Evolutionary conservation across 2,329 filamentous ascomycete genomes (phyloP).

Genomic region (Monosporascus sp.): DNA sequence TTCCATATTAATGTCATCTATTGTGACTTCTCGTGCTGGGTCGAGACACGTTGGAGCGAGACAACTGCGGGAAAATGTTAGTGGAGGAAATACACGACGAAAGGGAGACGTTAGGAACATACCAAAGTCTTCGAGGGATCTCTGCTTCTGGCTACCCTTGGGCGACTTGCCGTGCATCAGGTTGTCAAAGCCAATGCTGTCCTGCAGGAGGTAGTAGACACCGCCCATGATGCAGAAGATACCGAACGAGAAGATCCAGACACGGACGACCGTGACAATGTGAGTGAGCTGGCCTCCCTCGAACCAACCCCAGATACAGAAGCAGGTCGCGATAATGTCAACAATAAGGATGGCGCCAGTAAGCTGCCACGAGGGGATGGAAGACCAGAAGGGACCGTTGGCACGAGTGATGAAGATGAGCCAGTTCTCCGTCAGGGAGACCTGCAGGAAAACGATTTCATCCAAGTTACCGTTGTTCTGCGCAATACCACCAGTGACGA

Average conservation of each 20-base stretch:
- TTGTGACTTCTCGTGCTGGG: slow-evolving; percentile 83
- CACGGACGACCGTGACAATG: slow-evolving; percentile 78
- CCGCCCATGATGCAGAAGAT: slow-evolving; percentile 77
- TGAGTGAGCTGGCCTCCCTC: slow-evolving; percentile 58
- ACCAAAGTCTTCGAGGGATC: slow-evolving; percentile 85
- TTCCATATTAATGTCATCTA: slow-evolving; percentile 35
- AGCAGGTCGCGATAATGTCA: slow-evolving; percentile 78
- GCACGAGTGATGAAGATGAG: slow-evolving; percentile 94
- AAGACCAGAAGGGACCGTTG: slow-evolving; percentile 89
- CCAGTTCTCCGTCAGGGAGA: slow-evolving; percentile 91
- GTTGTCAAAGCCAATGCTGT: slow-evolving; percentile 78
- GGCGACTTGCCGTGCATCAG: slow-evolving; percentile 86
- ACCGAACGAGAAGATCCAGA: slow-evolving; percentile 89
- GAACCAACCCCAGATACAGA: slow-evolving; percentile 83
- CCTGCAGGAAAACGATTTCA: slow-evolving; percentile 80
- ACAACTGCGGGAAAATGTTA: slow-evolving; percentile 62
- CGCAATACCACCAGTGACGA: slow-evolving; percentile 71
- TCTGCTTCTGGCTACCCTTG: slow-evolving; percentile 77
- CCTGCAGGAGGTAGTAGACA: slow-evolving; percentile 75
- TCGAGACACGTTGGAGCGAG: slow-evolving; percentile 83
- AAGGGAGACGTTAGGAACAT: slow-evolving; percentile 35
- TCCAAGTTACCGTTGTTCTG: slow-evolving; percentile 83
- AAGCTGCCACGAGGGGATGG: slow-evolving; percentile 81
- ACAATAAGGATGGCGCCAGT: slow-evolving; percentile 72
- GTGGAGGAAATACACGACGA: slow-evolving; percentile 18